Evolutionary conservation across 768 basidiomycete species (phyloP).

Genomic region (Calocybe indica): DNA sequence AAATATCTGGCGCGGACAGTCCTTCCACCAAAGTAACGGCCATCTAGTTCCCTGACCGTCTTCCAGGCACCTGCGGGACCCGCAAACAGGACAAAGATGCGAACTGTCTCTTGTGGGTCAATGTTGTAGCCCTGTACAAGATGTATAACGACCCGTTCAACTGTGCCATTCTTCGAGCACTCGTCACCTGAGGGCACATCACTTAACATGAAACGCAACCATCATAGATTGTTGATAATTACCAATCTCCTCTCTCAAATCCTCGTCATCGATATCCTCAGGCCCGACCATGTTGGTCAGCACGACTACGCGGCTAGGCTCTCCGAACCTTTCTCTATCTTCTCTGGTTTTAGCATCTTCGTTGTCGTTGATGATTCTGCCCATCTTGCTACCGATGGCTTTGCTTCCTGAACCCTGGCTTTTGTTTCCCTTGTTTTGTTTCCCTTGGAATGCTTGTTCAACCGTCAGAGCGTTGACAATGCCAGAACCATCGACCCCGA

Average conservation of each 20-base stretch:
- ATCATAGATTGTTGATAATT: conserved; percentile 15
- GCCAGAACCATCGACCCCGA: conserved; percentile 78
- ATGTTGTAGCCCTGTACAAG: conserved; percentile 59
- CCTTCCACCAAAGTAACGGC: conserved; percentile 86
- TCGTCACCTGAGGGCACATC: conserved; percentile 60
- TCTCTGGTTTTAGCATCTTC: conserved; percentile 75
- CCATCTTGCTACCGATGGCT: conserved; percentile 62
- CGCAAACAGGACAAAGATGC: conserved; percentile 87
- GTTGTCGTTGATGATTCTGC: conserved; percentile 86
- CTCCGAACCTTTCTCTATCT: conserved; percentile 79
- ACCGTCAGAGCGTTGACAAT: conserved; percentile 88
- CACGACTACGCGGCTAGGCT: conserved; percentile 84
- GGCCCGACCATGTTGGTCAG: conserved; percentile 85
- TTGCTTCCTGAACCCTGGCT: conserved; percentile 27
- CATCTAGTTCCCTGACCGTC: conserved; percentile 89
- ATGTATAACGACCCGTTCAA: conserved; percentile 87
- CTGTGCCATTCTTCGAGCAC: conserved; percentile 86
- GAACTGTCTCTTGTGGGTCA: conserved; percentile 74
- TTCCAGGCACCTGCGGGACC: conserved; percentile 96
- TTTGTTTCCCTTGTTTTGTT: conserved; percentile 29
- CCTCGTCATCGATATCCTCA: conserved; percentile 82
- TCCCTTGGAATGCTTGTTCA: conserved; percentile 51
- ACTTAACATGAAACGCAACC: not conserved
- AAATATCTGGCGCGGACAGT: conserved; percentile 81
- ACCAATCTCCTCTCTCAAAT: conserved; percentile 87